Base-by-base conservation (phyloP, 768 basidiomycete genomes). In the Tephrocybe sp. region DNA sequence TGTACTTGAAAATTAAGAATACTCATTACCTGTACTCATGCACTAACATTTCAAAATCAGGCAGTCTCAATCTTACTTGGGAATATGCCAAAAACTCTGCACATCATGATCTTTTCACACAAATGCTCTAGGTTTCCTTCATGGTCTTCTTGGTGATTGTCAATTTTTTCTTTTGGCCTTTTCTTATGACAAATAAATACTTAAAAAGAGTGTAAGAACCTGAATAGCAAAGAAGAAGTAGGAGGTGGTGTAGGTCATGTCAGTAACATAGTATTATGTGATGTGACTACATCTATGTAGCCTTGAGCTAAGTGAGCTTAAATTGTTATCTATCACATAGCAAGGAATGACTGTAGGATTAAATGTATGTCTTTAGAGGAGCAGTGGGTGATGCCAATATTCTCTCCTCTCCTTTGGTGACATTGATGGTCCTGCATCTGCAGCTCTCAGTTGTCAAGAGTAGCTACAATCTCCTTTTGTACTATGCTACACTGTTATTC, bases 121-220 rank as follows among this genome's bases (percentile, higher is more conserved):
- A 54, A 4, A 54, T 54, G 47, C 48, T 54, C 21, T 48, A 60
- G 32, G 59, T 69, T 23, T 58, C 60, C 0, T 68, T 68, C 25
- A 32, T 45, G n/a, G 48, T 63, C 0, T 72, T 68, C 44, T n/a
- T 55, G 10, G 45, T 56, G n/a, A 50, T 70, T 9, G 41, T 66
- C n/a, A 36, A 50, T 4, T 50, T 70, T 1, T 69, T 71, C 28
- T 52, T 69, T 42, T 52, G 64, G 30, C 62, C 69, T 44, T 38
- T 45, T 20, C 56, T 68, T 25, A 69, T 69, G 46, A 3, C 26
- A 6, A 69, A 63, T 47, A 51, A 62, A 17, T 68, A 65, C 3
- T n/a, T n/a, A n/a, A n/a, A n/a, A n/a, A n/a, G n/a, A n/a, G n/a
- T n/a, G n/a, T n/a, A n/a, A n/a, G n/a, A n/a, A n/a, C n/a, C n/a